These are phyloP conservation scores for Colletotrichum horii DNA, from an alignment of 2,329 filamentous ascomycete species.

Conservation along the genomic window DNA sequence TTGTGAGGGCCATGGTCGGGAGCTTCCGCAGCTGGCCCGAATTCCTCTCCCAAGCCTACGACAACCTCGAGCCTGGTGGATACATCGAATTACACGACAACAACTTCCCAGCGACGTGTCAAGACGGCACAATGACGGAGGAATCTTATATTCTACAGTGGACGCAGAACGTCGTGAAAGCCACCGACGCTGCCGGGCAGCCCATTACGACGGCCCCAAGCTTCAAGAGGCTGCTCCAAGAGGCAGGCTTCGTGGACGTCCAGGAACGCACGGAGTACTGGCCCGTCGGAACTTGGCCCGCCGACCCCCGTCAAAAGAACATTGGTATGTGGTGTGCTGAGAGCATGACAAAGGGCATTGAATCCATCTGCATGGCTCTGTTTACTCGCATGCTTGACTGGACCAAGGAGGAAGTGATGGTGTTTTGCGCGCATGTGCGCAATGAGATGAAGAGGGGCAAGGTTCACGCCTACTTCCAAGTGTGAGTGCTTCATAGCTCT, in stretches of 20 bases:
- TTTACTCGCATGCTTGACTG: conserved; percentile 38
- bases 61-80: conserved; percentile 35
- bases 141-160: conserved; percentile 31
- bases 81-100: conserved; percentile 37
- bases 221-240: conserved; percentile 44
- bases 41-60: background rate
- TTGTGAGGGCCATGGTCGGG: background rate
- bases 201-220: background rate
- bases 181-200: background rate
- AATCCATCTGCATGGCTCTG: conserved; percentile 35
- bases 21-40: conserved; percentile 25
- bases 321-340: conserved; percentile 38
- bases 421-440: conserved; percentile 37
- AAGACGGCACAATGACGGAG: conserved; percentile 34
- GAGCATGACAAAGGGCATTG: conserved; percentile 29
- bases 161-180: conserved; percentile 37
- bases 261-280: conserved; percentile 50
- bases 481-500: conserved; percentile 30
- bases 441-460: conserved; percentile 35
- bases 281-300: conserved; percentile 57
- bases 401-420: conserved; percentile 34
- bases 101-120: conserved; percentile 27
- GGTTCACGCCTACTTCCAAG: conserved; percentile 42
- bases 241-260: conserved; percentile 51
- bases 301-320: conserved; percentile 54